Evolutionary conservation across 108 stramenopile species (phyloP), one percentile per base, ranked within the genome.

Genomic region (Chaetoceros tenuissimus): DNA sequence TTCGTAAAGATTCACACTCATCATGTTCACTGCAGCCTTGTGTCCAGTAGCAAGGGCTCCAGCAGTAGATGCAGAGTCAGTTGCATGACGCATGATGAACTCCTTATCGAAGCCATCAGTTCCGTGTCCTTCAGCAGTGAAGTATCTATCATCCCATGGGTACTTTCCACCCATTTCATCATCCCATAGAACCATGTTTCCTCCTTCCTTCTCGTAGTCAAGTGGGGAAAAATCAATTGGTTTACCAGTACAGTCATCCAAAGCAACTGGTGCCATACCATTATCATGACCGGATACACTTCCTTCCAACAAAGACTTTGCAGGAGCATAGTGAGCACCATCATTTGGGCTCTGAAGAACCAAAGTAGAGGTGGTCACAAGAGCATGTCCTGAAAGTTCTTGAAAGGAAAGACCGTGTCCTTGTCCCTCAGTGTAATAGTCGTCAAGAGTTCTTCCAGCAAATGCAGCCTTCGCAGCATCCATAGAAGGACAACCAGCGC

Each of bases 101-200:
- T 57, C 54, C 3, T 67, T 73, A 55, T 74, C 71, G 40, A 79
- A 75, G 1, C 52, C 64, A 47, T 31, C 24, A 31, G 53, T 30
- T 13, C 3, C 5, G 34, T 5, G 34, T 40, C 34, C 34, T 40
- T 13, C 34, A 40, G 34, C 53, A 3, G 46, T 31, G 48, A 60
- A 76, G 51, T 80, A 80, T 22, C 66, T 60, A 13, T 51, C 47
- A 53, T 80, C 79, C 79, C 79, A 80, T 3, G 79, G 79, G 51
- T 54, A 68, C 44, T 34, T 29, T 0, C 79, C 79, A 21, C 79
- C 79, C 60, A 50, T 66, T 18, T 48, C 68, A 48, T 76, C 57
- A 51, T 80, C 62, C 79, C 79, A 80, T 22, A 76, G 63, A 21
- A 68, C 75, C 79, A 80, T 76, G 51, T 76, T 74, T 23, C 79